Conservation (phyloP, 129 eudicot genomes). For the Centaurea solstitialis region DNA sequence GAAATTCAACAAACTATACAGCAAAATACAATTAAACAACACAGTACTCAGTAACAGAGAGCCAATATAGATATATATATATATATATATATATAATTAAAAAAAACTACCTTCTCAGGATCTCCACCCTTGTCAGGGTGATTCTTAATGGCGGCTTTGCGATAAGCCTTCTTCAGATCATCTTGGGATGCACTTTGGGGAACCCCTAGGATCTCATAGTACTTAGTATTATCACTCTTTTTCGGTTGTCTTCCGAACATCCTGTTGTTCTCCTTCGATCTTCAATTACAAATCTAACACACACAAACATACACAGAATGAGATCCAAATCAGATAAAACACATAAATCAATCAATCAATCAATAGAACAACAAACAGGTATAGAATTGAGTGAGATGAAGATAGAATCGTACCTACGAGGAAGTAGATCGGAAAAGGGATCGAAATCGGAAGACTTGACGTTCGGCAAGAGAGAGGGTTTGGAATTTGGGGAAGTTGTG, state of each 20-base stretch:
- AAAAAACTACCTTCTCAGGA: conserved; percentile 52
- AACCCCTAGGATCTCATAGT: conserved; percentile 63
- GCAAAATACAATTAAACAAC: background rate
- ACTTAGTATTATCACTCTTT: conserved; percentile 67
- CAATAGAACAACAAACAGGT: background rate
- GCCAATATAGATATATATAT: background rate
- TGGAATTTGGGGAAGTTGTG: conserved; percentile 12
- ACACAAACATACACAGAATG: background rate
- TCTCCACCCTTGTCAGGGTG: conserved; percentile 79
- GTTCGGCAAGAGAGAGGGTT: conserved; percentile 28
- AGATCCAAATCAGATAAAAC: background rate
- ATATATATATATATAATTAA: background rate
- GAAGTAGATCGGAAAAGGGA: conserved; percentile 27
- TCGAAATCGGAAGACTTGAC: conserved; percentile 18
- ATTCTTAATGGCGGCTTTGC: conserved; percentile 64
- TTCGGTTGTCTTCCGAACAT: conserved; percentile 67
- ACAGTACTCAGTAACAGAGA: background rate
- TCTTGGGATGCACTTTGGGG: conserved; percentile 50
- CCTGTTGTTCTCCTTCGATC: conserved; percentile 7
- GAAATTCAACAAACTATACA: background rate
- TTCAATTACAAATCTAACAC: conserved; percentile 6
- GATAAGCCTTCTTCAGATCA: conserved; percentile 68
- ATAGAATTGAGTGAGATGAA: background rate
- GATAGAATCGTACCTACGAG: conserved; percentile 17
- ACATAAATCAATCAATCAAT: background rate